phyloP scores from a whole-genome alignment of 2,329 filamentous ascomycete genomes.

The Aspergillus latus region DNA sequence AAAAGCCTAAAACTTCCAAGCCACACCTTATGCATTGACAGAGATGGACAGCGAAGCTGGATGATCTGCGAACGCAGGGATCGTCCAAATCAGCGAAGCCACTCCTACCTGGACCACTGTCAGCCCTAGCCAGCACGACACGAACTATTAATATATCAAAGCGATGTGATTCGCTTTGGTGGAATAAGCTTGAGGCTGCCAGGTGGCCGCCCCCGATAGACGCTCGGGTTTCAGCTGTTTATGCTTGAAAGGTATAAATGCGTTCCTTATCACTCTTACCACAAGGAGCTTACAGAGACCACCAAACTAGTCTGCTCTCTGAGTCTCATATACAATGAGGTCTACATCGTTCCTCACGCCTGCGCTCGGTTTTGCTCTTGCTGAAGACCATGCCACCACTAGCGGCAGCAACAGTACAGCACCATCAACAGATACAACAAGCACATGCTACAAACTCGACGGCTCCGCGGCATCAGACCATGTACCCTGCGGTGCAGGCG shows the following conservation, averaged over 20 bases:
- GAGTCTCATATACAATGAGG: too few relatives aligned
- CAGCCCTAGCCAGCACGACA: not conserved
- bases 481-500: conserved; percentile 2
- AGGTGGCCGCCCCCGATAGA: not conserved
- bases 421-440: not conserved
- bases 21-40: too few relatives aligned
- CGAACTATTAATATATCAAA: conserved; percentile 1
- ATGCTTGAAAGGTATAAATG: not conserved
- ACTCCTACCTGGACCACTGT: not conserved
- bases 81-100: too few relatives aligned
- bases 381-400: not conserved
- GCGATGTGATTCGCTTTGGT: not conserved
- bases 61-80: too few relatives aligned
- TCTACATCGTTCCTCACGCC: too few relatives aligned
- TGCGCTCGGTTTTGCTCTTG: not conserved
- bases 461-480: not conserved
- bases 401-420: not conserved
- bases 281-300: too few relatives aligned
- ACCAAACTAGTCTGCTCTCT: too few relatives aligned
- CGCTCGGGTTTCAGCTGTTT: not conserved
- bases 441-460: conserved; percentile 8
- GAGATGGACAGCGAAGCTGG: too few relatives aligned
- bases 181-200: conserved; percentile 2
- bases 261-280: too few relatives aligned
- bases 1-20: too few relatives aligned